These are phyloP conservation scores for Prunus yedoensis DNA, from an alignment of 331 rosid genomes.

Conservation along the genomic window DNA sequence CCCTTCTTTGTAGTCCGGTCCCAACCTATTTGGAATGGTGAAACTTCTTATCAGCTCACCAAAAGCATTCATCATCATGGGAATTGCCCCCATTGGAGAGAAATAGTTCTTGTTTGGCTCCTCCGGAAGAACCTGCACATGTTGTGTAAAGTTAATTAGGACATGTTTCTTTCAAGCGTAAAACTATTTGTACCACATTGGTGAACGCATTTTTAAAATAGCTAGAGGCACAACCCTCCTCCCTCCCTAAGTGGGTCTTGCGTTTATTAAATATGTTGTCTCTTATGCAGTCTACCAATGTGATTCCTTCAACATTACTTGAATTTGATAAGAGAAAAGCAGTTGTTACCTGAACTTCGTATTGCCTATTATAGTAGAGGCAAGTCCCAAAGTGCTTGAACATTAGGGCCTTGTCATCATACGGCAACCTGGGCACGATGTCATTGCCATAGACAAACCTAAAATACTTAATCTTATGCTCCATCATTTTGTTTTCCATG, in stretches of 20 bases:
- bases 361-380: constrained; percentile 53
- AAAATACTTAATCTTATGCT: constrained; percentile 45
- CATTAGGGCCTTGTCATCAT: constrained; percentile 55
- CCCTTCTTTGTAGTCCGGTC: constrained; percentile 48
- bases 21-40: constrained; percentile 31
- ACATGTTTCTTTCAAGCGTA: too few relatives aligned
- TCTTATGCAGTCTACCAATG: not conserved
- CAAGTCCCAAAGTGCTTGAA: constrained; percentile 85
- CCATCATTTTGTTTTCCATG: constrained; percentile 49
- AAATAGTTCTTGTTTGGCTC: constrained; percentile 73
- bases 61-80: constrained; percentile 43
- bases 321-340: not conserved
- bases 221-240: too few relatives aligned
- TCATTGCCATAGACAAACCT: constrained; percentile 82
- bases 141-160: not conserved
- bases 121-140: constrained; percentile 47
- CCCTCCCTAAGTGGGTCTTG: too few relatives aligned
- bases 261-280: not conserved
- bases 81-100: constrained; percentile 39
- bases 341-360: constrained; percentile 40
- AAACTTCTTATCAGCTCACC: constrained; percentile 67
- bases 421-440: constrained; percentile 78
- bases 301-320: not conserved
- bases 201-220: too few relatives aligned
- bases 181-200: too few relatives aligned